Conservation (phyloP, 371 early-diverging fungal genomes). For the Vairimorpha necatrix region DNA sequence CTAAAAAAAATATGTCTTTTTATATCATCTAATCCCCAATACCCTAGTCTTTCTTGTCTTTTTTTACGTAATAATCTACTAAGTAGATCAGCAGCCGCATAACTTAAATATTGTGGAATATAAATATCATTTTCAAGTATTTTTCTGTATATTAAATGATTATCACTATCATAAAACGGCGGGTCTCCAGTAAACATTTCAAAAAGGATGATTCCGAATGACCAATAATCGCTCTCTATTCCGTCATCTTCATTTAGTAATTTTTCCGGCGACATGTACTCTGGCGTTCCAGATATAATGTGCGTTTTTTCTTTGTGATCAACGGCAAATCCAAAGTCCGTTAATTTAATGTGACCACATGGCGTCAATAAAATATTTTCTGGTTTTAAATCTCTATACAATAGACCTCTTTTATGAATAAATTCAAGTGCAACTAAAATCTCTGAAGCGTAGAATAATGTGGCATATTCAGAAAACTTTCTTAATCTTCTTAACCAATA, state of each 20-base stretch:
- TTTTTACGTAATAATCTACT: slow-evolving; percentile 69
- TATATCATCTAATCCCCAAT: slow-evolving; percentile 70
- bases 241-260: slow-evolving; percentile 87
- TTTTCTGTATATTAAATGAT: slow-evolving; percentile 57
- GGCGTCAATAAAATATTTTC: slow-evolving; percentile 81
- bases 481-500: slow-evolving; percentile 75
- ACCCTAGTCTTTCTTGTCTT: slow-evolving; percentile 71
- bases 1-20: slow-evolving; percentile 75
- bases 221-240: slow-evolving; percentile 88
- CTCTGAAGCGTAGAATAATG: slow-evolving; percentile 92
- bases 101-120: slow-evolving; percentile 76
- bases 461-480: slow-evolving; percentile 67
- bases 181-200: slow-evolving; percentile 86
- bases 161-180: slow-evolving; percentile 69
- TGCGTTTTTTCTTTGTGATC: slow-evolving; percentile 70
- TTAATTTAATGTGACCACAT: slow-evolving; percentile 91
- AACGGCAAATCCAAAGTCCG: slow-evolving; percentile 97
- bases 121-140: slow-evolving; percentile 42
- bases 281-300: slow-evolving; percentile 83
- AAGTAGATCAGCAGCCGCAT: slow-evolving; percentile 66
- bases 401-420: slow-evolving; percentile 84
- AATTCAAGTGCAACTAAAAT: slow-evolving; percentile 91
- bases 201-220: slow-evolving; percentile 83
- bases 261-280: slow-evolving; percentile 95
- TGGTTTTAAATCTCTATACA: slow-evolving; percentile 95